A percentile compares a stretch with the other conserved stretches of the same genome.
These are phyloP conservation scores for Boletellus deceptivus DNA, from an alignment of 1,284 basidiomycete genomes.

Conservation along the genomic window DNA sequence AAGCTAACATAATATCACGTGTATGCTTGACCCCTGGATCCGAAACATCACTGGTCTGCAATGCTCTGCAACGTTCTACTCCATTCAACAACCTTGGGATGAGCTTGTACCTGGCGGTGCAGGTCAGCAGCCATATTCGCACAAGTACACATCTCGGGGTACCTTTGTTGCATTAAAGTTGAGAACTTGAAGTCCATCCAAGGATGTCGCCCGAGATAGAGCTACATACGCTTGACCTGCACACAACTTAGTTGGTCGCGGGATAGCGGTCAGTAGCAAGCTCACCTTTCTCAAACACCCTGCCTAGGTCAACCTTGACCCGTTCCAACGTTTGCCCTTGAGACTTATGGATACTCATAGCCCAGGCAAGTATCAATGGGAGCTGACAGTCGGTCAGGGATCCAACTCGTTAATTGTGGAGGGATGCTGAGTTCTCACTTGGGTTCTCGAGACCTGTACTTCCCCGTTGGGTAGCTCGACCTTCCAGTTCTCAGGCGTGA, in stretches of 20 bases:
- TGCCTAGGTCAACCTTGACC: slow-evolving; percentile 79
- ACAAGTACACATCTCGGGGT: slow-evolving; percentile 1
- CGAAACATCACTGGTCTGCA: neutral
- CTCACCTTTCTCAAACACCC: slow-evolving; percentile 86
- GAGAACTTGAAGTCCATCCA: slow-evolving; percentile 89
- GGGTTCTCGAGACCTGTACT: slow-evolving; percentile 68
- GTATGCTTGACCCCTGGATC: too few species aligned
- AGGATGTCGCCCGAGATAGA: slow-evolving; percentile 88
- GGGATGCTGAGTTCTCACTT: slow-evolving; percentile 43
- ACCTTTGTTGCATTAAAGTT: slow-evolving; percentile 81
- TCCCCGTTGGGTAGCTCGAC: slow-evolving; percentile 83
- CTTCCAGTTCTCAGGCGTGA: slow-evolving; percentile 81
- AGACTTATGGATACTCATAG: slow-evolving; percentile 94
- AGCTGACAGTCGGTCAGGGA: slow-evolving; percentile 38
- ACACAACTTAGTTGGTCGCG: slow-evolving; percentile 1
- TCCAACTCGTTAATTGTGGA: neutral
- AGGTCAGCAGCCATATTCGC: slow-evolving; percentile 5
- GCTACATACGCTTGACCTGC: slow-evolving; percentile 93
- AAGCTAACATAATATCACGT: neutral
- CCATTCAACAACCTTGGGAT: slow-evolving; percentile 69
- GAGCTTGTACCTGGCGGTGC: slow-evolving; percentile 58
- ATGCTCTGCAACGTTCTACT: slow-evolving; percentile 55
- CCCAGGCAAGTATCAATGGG: slow-evolving; percentile 87
- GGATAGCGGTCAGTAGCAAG: neutral
- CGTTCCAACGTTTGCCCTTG: slow-evolving; percentile 88